phyloP scores from a whole-genome alignment of 2,329 filamentous ascomycete genomes.

The Paraconiothyrium sp. region DNA sequence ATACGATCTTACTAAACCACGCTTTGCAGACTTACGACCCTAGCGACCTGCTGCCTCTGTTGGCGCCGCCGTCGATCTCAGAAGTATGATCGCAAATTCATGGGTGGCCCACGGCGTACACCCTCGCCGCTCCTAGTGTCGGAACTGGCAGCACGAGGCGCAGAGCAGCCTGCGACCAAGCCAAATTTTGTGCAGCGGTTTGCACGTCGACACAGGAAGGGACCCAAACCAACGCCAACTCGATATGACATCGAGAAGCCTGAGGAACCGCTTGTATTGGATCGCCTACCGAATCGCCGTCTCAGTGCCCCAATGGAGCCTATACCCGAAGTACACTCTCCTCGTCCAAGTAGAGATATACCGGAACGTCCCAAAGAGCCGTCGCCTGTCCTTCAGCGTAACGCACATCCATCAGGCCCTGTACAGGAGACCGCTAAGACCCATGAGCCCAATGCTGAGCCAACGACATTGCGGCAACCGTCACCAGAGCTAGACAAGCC shows the following conservation, averaged over 20 bases:
- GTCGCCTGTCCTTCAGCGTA: not conserved
- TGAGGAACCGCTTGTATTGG: slow-evolving; percentile 4
- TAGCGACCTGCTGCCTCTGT: slow-evolving; percentile 3
- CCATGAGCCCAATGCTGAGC: not conserved
- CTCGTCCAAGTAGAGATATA: slow-evolving; percentile 10
- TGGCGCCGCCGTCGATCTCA: slow-evolving; percentile 9
- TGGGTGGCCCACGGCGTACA: slow-evolving; percentile 9
- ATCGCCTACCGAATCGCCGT: slow-evolving; percentile 1
- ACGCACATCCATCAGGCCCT: not conserved
- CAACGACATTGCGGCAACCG: not conserved
- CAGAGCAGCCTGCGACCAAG: not conserved
- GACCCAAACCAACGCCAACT: not conserved
- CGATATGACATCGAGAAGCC: slow-evolving; percentile 2
- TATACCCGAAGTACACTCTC: slow-evolving; percentile 10
- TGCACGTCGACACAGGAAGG: not conserved
- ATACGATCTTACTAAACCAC: not conserved
- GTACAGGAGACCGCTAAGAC: not conserved
- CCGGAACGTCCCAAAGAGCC: slow-evolving; percentile 7
- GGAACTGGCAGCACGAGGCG: not conserved
- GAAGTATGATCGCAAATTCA: slow-evolving; percentile 7
- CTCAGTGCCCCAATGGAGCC: slow-evolving; percentile 14
- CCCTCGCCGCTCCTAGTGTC: not conserved
- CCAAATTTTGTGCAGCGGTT: not conserved
- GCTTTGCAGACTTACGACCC: not conserved
- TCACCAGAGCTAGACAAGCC: not conserved